Base-by-base conservation (phyloP, 1,139 yeast species). In the Suhomyces coccinellae region DNA sequence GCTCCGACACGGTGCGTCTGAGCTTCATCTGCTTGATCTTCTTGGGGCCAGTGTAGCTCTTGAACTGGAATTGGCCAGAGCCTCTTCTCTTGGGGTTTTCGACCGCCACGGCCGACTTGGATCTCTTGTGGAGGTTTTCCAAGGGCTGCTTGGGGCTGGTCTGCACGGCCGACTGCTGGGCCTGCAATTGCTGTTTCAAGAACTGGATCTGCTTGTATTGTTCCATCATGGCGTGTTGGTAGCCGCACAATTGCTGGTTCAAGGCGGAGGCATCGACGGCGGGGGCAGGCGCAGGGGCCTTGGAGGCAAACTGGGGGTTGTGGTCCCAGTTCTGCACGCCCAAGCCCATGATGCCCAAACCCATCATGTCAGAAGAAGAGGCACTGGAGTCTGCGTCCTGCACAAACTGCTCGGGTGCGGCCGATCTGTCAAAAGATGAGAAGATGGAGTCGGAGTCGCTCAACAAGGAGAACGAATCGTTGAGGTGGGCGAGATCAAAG, bases 41-140 rank as follows among this genome's bases (percentile, higher is more conserved):
- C 45, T 59, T 59, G 37, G 75, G 74, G 8, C 71, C 69, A 27
- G 59, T 63, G 58, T 70, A 69, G n/a, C 67, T 57, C 51, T 68
- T 71, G 60, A 68, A 71, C 53, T 68, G 75, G 46, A 69, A 61
- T 44, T 65, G 67, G 40, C 65, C 62, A 16, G 57, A 53, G 33
- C 55, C 51, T 45, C 59, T 67, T 52, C 61, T 62, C 46, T 60
- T 61, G 8, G 55, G 41, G 24, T 57, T 53, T 17, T 52, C 57
- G 6, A 53, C 33, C 4, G 54, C 45, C 2, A 6, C 24, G 13
- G 33, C 41, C 7, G 69, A 63, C 48, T 63, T 66, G 16, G 69
- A 53, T 52, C 69, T 59, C 47, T 58, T 60, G 45, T 49, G 49
- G 46, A 57, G 57, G 45, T 50, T 47, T 22, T 42, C 36, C 33